Base-by-base conservation (phyloP, 108 stramenopile species). In the Seminavis robusta region DNA sequence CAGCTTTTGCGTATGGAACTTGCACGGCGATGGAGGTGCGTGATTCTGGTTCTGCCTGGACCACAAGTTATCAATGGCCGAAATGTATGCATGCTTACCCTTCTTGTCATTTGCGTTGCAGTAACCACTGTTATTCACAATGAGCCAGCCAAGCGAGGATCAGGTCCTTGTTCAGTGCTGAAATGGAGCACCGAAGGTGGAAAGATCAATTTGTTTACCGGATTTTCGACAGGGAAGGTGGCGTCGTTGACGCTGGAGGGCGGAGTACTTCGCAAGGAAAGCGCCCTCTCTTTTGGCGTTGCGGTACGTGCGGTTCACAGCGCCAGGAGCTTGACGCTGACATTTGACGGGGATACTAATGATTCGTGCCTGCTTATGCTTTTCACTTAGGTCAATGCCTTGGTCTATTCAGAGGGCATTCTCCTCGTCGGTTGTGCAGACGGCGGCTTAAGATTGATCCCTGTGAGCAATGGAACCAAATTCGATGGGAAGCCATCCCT, bases 1-100 rank as follows among this genome's bases (percentile, higher is more conserved):
- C 1, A 77, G 76, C 47, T 77, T 84, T 50, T 69, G 70, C 53
- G 83, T 78, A 9, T 84, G 83, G 83, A 60, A 72, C 42, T 45
- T 69, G 16, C 69, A 77, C 52, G 55, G 73, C 34, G 70, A 80
- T 59, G 83, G 83, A 3, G 46, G 55, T 50, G 29, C 54, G 63
- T 45, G 4, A 3, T n/a, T 41, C 8, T 19, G 34, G 11, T 2
- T 13, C 21, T 55, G 23, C 32, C 8, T n/a, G 29, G n/a, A n/a
- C n/a, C n/a, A n/a, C n/a, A n/a, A n/a, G n/a, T n/a, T n/a, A n/a
- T n/a, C n/a, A n/a, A n/a, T n/a, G n/a, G n/a, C n/a, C n/a, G n/a
- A n/a, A n/a, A n/a, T n/a, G n/a, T n/a, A n/a, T n/a, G n/a, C n/a
- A n/a, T n/a, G n/a, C n/a, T n/a, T n/a, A n/a, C n/a, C n/a, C n/a